Base-by-base conservation (phyloP, 257 asterid species). In the Leptodermis oblonga region DNA sequence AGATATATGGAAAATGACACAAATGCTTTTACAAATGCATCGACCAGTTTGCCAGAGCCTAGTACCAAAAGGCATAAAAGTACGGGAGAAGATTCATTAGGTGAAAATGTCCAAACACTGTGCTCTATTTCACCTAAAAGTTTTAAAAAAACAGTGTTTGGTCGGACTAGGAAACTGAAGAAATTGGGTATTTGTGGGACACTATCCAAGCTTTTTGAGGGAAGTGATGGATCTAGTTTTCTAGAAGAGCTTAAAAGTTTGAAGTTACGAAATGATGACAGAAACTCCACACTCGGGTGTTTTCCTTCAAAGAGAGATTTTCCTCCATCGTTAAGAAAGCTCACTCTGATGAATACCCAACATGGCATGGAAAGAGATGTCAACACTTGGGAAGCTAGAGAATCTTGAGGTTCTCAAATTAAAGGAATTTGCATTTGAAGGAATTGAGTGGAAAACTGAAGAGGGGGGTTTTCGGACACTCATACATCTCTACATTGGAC, bases 381-480 rank as follows among this genome's bases (percentile, higher is more conserved):
- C 71, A 20, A 73, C 37, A 6, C 30, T 85, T 69, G 82, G 76
- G 15, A 34, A 22, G 53, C 49, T 85, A 9, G 72, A 56, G 5
- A 37, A 36, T 6, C 82, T 85, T 4, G 71, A 78, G 78, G 82
- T 76, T 15, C 82, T 84, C 55, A 84, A 77, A 75, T 17, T 84
- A 76, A 82, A 80, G 71, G 72, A 80, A 14, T 67, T 61, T 69
- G 83, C 89, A 55, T 82, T 82, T 30, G 18, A 26, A 7, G 89
- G 86, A 33, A 13, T 5, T 0, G 1, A 0, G 0, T 84, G 86
- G 86, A 20, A 72, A 1, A 31, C 72, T 13, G 4, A 58, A 31
- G 34, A 53, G 15, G 46, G 11, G 6, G 23, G 22, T 15, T 58
- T 58, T 31, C n/a, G 0, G 23, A 12, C 20, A 1, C 64, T 58